Evolutionary conservation across 768 basidiomycete species (phyloP), one percentile per base, ranked within the genome.

Genomic region (Boletus barrowsii): DNA sequence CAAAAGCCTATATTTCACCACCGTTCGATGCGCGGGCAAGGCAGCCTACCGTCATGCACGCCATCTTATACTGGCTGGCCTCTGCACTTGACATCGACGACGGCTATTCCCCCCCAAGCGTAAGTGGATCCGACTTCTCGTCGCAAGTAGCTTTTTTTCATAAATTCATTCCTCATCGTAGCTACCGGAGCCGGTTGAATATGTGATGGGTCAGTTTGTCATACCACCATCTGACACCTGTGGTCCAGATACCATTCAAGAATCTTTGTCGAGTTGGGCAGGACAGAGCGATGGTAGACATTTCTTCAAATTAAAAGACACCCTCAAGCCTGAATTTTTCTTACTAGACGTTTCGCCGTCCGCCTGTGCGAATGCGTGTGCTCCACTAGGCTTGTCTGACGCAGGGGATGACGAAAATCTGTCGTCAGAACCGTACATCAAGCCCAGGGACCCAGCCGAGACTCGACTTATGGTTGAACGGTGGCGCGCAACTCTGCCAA

Each of bases 51-150:
- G 72, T 83, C 26, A 65, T 80, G 47, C 79, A 84, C 60, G 74
- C 73, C 54, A 66, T 84, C 15, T 68, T 77, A 26, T 85, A 76
- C 63, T 86, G 84, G 83, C 61, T 83, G 41, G 73, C 76, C 17
- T 82, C 83, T 33, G 79, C 82, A n/a, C 69, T 72, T 47, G 63
- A 63, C 47, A 46, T 67, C 32, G 59, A 69, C 29, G 71, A 65
- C 41, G 69, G 71, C 1, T 72, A 67, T 50, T 64, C 54, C 4
- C 57, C 62, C 10, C 62, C 69, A 4, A 53, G 49, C 39, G 68
- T 71, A 42, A 51, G 68, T 6, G 15, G 18, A 35, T 29, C 44
- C 14, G 15, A 22, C 45, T 42, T 11, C 24, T 26, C 24, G 17
- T 51, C 11, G 9, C 42, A 43, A 26, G 30, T 5, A 17, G 2